phyloP scores from a whole-genome alignment of 1,284 basidiomycete genomes.

The Apiotrichum siamense region DNA sequence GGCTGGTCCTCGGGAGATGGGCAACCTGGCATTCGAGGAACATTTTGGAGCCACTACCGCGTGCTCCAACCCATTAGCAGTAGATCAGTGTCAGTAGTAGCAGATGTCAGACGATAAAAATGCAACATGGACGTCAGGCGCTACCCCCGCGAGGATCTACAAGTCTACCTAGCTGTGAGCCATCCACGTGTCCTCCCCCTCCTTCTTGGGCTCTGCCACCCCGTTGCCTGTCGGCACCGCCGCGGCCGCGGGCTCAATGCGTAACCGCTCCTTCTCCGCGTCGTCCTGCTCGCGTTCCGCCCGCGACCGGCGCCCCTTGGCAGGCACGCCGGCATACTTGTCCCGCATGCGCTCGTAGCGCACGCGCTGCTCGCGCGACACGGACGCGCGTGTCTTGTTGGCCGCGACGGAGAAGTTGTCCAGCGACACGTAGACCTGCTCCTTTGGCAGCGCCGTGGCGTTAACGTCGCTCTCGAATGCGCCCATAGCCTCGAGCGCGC shows the following conservation, averaged over 20 bases:
- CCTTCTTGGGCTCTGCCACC: background rate
- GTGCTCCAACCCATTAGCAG: no score
- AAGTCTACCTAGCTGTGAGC: background rate
- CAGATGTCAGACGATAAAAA: no score
- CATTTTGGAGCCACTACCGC: no score
- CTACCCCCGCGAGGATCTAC: background rate
- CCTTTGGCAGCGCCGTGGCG: constrained; percentile 2
- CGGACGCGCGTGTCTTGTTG: constrained; percentile 80
- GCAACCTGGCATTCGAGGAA: no score
- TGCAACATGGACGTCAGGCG: no score
- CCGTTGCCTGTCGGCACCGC: background rate
- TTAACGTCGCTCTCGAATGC: constrained; percentile 52
- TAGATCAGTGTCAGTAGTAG: no score
- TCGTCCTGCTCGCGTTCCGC: constrained; percentile 27
- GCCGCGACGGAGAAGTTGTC: constrained; percentile 70
- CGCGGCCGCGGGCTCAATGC: background rate
- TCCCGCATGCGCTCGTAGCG: constrained; percentile 72
- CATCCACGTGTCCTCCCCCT: background rate
- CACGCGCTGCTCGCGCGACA: constrained; percentile 68
- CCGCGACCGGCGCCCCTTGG: constrained; percentile 37
- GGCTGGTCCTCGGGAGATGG: no score
- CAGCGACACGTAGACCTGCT: constrained; percentile 48
- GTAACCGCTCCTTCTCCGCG: background rate
- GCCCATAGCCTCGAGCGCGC: constrained; percentile 62
- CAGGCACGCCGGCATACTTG: constrained; percentile 66